phyloP scores from a whole-genome alignment of 768 basidiomycete species.

The Porphyrellus cyaneotinctus region DNA sequence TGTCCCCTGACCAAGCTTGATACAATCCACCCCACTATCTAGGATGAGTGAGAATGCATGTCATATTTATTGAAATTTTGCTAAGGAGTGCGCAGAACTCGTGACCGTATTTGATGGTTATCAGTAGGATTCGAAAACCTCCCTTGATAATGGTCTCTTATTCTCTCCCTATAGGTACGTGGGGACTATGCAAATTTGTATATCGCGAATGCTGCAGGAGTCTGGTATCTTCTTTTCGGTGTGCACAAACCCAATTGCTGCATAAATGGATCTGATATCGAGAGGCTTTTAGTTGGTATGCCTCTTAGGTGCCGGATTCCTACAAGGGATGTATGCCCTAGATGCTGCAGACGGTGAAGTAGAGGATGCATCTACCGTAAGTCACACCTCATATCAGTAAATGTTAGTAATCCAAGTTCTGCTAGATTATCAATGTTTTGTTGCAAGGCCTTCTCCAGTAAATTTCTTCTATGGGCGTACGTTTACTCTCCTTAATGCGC shows the following conservation, averaged over 20 bases:
- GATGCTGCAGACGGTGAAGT: constrained; percentile 84
- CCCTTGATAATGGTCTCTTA: neutral
- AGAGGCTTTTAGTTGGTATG: constrained; percentile 59
- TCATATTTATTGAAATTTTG: neutral
- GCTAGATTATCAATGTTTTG: constrained; percentile 64
- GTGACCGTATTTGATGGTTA: constrained; percentile 79
- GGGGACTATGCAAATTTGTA: constrained; percentile 92
- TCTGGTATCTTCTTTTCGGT: constrained; percentile 91
- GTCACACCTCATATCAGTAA: constrained; percentile 14
- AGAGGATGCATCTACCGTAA: constrained; percentile 49
- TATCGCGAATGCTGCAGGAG: constrained; percentile 89
- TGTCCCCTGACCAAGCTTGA: neutral
- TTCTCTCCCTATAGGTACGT: constrained; percentile 52
- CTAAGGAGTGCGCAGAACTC: constrained; percentile 45
- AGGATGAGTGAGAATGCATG: constrained; percentile 73
- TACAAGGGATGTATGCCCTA: constrained; percentile 82
- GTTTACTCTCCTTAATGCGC: neutral
- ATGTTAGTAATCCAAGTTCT: neutral
- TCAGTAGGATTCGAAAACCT: constrained; percentile 44
- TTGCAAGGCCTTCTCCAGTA: constrained; percentile 82
- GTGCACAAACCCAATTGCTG: constrained; percentile 17
- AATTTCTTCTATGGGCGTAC: neutral
- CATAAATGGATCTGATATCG: neutral
- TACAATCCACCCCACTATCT: neutral
- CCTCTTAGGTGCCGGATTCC: constrained; percentile 79